Base-by-base conservation (phyloP, 1,284 basidiomycete genomes). In the Serendipita sp. region DNA sequence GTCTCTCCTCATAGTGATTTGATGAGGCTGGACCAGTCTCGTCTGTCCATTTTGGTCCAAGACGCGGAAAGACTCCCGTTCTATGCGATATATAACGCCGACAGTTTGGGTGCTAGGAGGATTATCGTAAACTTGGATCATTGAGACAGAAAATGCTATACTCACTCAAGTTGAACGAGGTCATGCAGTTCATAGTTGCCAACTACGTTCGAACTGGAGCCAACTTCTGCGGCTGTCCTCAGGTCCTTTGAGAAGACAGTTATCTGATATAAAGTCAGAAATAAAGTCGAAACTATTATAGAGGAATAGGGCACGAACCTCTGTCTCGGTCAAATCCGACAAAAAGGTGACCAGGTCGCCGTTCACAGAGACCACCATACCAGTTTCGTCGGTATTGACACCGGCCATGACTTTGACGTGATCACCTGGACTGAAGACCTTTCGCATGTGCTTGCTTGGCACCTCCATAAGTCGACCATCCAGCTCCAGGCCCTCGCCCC, bases 361-460 rank as follows among this genome's bases (percentile, higher is more conserved):
- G 30, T 88, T 79, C 22, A 98, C 89, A 35, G 92, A 88, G 49
- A 99, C 89, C 26, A 99, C 94, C 69, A 99, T 80, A 77, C 95
- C 95, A 3, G 93, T 96, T 75, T 97, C 93, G 70, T 96, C 92
- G 6, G 84, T 82, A 71, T 98, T 97, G 75, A 94, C 88, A 29
- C 95, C 95, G 4, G 86, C 81, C 83, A 97, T 93, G 64, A 99
- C 95, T 77, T 98, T 98, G 76, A 99, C 91, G 71, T 99, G 96
- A 74, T 99, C 95, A 72, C 95, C 96, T 61, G 93, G 82, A 72
- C 92, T 93, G 79, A 99, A 99, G 58, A 87, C 81, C 76, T 99
- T 99, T 67, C 93, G 81, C 2, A 98, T 92, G 70, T 89, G 90
- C 63, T 88, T 79, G 1, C 92, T 90, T 0, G 90, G 88, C 3